Percentiles rank a stretch among this genome's conserved stretches.
Conservation (phyloP, 495 filamentous ascomycete species). For the Tuber aestivum region DNA sequence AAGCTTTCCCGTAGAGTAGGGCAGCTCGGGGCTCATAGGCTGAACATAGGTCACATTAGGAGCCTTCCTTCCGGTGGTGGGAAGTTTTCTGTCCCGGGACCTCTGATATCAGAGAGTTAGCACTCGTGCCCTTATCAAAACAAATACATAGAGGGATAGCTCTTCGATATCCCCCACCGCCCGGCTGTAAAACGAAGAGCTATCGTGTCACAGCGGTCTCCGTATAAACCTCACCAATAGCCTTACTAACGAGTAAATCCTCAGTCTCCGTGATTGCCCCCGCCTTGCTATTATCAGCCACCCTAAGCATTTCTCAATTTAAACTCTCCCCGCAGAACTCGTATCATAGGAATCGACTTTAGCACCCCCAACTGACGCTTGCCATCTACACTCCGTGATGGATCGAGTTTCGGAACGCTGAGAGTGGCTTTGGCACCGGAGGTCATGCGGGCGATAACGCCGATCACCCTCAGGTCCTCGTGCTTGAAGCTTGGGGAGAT, state of each 20-base stretch:
- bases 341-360: conserved; percentile 66
- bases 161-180: conserved; percentile 89
- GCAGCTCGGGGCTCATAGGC: conserved; percentile 66
- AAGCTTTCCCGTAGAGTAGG: conserved; percentile 55
- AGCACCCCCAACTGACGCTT: conserved; percentile 73
- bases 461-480: conserved; percentile 68
- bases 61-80: conserved; percentile 62
- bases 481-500: conserved; percentile 81
- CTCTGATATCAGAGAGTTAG: conserved; percentile 35
- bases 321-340: conserved; percentile 65
- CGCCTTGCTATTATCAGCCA: conserved; percentile 86
- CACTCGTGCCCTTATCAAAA: not conserved
- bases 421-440: conserved; percentile 59
- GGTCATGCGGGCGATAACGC: conserved; percentile 65
- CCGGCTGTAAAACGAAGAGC: conserved; percentile 75
- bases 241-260: conserved; percentile 64
- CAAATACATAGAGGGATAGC: not conserved
- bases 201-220: conserved; percentile 59
- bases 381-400: conserved; percentile 70
- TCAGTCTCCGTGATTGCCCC: conserved; percentile 76
- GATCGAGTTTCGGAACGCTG: conserved; percentile 70
- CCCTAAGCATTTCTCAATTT: conserved; percentile 77
- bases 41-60: conserved; percentile 68
- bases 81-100: conserved; percentile 66
- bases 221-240: conserved; percentile 64